Base-by-base conservation (phyloP, 495 filamentous ascomycete species). In the Penicillium macrosclerotiorum region DNA sequence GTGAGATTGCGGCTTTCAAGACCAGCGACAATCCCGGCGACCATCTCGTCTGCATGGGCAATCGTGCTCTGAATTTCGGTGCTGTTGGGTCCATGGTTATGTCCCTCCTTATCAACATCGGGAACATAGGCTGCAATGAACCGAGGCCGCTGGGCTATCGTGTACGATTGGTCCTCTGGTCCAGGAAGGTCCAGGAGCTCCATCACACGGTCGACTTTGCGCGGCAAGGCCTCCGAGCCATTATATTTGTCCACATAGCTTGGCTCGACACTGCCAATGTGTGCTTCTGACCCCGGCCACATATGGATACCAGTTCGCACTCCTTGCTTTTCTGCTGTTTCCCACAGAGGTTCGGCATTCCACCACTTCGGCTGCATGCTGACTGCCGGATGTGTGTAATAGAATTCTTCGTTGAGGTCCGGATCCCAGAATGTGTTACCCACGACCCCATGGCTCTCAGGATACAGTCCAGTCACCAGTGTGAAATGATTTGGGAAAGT, bases 401-500 rank as follows among this genome's bases (percentile, higher is more conserved):
- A 88, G 70, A 97, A 99, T 49, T 91, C 85, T 42, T 86, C 84
- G 39, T 85, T 24, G 18, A 88, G 48, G 0, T 72, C 68, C 0
- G 88, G 89, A 55, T 96, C 92, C 83, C 84, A 97, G 58, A 99
- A 99, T 0, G 80, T 87, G 52, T 99, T 99, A 1, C 89, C 89
- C 0, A 99, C 91, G 5, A 99, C 74, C 1, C 93, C 93, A 64
- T 99, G 93, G 37, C 82, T 84, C 59, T 97, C 93, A 0, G 93
- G 93, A 60, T 96, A 88, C 17, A 99, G 65, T 0, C 93, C 93
- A 0, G 93, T 97, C 3, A 87, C 89, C 24, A 99, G 74, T 0
- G 93, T 97, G 68, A 89, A 96, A 59, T 99, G 93, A 61, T 99
- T 99, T 29, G 93, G 93, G 59, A 99, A 99, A 2, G 93, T 99